Base-by-base conservation (phyloP, 805 yeast genomes). In the Starmerella lactis-condensi region DNA sequence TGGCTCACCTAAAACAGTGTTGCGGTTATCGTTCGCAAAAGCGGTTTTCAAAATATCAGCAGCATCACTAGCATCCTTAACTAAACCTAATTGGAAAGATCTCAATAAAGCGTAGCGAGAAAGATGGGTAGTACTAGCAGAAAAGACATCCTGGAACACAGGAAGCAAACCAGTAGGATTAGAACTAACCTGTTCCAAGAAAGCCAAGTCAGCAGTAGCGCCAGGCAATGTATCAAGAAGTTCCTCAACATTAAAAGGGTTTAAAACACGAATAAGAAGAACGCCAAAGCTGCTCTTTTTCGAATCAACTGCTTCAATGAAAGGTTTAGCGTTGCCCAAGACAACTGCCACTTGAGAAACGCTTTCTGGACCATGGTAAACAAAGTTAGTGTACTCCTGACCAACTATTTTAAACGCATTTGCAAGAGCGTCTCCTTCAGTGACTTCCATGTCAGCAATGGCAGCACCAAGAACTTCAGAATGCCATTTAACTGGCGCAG, bases 61-160 rank as follows among this genome's bases (percentile, higher is more conserved):
- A 14, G 64, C 61, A 32, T 65, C 52, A 7, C 50, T 39, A 17
- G 62, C 61, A 32, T 64, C 57, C 5, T 45, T 45, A 27, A 64
- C 56, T 14, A 51, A 35, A 19, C 68, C 64, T 30, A 65, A 52
- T 36, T 71, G 75, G 47, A 67, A 60, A 14, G 74, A 61, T 29
- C 75, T 65, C 12, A 82, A 57, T 43, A 60, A 49, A 12, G 45
- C 38, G 20, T 50, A 33, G 3, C 39, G 14, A 12, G 31, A 12
- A 12, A 40, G 22, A 9, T 32, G 37, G 22, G 32, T 39, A 17
- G 41, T 28, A 21, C 65, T 58, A 30, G 69, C 68, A 30, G 69
- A 64, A 51, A 82, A 67, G 42, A 81, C 67, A 47, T 82, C 93
- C 41, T 82, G 64, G 42, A 75, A 60, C 25, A 82, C 59, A 3